Base-by-base conservation (phyloP, 163 green algal genomes). In the Scenedesmus sp. region DNA sequence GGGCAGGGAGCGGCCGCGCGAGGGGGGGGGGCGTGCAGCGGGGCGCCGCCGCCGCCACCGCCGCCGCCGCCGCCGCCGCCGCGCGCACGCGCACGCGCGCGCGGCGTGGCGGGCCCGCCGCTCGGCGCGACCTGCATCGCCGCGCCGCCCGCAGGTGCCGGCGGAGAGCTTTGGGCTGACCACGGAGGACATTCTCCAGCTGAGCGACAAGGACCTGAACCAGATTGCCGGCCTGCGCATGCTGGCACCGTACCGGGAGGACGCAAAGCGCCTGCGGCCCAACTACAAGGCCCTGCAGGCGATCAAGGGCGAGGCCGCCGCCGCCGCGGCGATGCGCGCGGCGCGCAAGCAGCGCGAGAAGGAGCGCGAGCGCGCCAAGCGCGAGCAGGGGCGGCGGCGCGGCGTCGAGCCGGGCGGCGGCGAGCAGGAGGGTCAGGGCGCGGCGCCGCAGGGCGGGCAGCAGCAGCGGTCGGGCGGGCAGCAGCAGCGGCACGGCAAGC, bases 231-330 rank as follows among this genome's bases (percentile, higher is more conserved):
- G 93, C 10, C 74, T 99, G 28, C 96, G 95, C 81, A 87, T 87
- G 63, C 83, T 98, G 69, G 94, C 95, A 18, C 93, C 96, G 26
- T 99, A 99, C 83, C 78, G 91, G 17, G 88, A 95, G 1, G 89
- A 93, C 36, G 69, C 44, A n/a, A 71, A 82, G 31, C 58, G 86
- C 14, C 73, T 85, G 47, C 66, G 87, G 4, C 85, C 88, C 26
- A 93, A 93, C 84, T 91, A 92, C 80, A 91, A 87, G 64, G 87
- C 86, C 17, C 66, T 95, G 65, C 62, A 87, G 74, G 63, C 83
- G 60, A 63, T 92, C 63, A 87, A 83, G 45, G 72, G 60, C 4
- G 84, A 84, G 18, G 65, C 77, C 47, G 83, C 60, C 28, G 72
- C 69, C 44, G 64, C 53, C 44, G 63, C 39, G 33, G 73, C 60